phyloP scores from a whole-genome alignment of 139 green algal genomes.

The Edaphochlamys debaryana region DNA sequence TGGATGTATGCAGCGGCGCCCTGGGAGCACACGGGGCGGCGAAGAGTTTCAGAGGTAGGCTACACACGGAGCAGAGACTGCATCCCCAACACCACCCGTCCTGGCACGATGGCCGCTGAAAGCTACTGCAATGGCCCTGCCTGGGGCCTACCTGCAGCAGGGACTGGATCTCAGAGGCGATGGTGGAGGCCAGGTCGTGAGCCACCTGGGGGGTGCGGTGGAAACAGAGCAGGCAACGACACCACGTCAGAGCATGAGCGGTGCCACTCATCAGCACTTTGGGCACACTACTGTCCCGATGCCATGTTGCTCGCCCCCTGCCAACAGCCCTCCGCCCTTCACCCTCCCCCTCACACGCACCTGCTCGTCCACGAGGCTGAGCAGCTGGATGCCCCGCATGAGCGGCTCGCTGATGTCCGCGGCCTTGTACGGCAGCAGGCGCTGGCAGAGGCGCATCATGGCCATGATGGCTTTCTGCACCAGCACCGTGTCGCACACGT shows the following conservation, averaged over 20 bases:
- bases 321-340: neutral
- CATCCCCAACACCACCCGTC: too few relatives aligned
- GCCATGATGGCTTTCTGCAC: slow-evolving; percentile 87
- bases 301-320: too few relatives aligned
- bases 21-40: neutral
- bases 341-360: slow-evolving; percentile 44
- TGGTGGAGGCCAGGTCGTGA: slow-evolving; percentile 72
- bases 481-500: slow-evolving; percentile 56
- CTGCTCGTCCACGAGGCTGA: slow-evolving; percentile 81
- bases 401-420: slow-evolving; percentile 87
- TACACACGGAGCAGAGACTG: too few relatives aligned
- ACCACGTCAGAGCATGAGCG: too few relatives aligned
- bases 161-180: slow-evolving; percentile 76
- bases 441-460: slow-evolving; percentile 88
- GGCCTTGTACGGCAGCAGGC: slow-evolving; percentile 90
- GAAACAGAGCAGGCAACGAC: too few relatives aligned
- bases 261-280: too few relatives aligned
- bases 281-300: too few relatives aligned
- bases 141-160: slow-evolving; percentile 62
- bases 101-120: too few relatives aligned
- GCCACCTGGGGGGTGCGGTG: slow-evolving; percentile 48
- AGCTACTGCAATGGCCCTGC: too few relatives aligned
- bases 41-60: too few relatives aligned
- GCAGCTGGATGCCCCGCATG: slow-evolving; percentile 76
- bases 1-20: slow-evolving; percentile 76